Evolutionary conservation across 805 yeast genomes (phyloP).

Genomic region (Candida palmyrensis): DNA sequence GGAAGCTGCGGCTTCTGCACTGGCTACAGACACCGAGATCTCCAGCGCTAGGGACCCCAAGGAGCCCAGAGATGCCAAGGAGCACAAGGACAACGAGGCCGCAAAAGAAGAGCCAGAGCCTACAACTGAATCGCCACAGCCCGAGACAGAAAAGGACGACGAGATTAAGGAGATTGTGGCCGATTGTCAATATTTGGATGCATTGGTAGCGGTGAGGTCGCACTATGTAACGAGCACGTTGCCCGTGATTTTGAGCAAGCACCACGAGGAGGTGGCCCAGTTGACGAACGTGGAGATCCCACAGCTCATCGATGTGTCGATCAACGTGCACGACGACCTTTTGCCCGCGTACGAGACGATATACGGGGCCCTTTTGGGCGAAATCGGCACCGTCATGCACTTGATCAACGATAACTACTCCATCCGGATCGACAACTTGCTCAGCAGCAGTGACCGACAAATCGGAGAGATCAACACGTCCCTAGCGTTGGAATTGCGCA

Average conservation of each 20-base stretch:
- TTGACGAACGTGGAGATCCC: constrained; percentile 5
- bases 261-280: constrained; percentile 11
- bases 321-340: constrained; percentile 25
- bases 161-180: constrained; percentile 6
- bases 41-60: not conserved
- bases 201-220: constrained; percentile 9
- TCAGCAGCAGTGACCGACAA: constrained; percentile 61
- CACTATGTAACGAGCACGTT: constrained; percentile 16
- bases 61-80: not conserved
- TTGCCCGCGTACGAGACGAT: constrained; percentile 30
- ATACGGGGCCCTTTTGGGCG: constrained; percentile 28
- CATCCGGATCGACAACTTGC: constrained; percentile 52
- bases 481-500: constrained; percentile 54
- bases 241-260: constrained; percentile 13
- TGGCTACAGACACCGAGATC: not conserved
- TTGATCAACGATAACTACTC: constrained; percentile 42
- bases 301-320: constrained; percentile 6
- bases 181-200: constrained; percentile 13
- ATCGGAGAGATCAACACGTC: constrained; percentile 74
- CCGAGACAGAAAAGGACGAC: constrained; percentile 6
- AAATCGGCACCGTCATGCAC: constrained; percentile 29
- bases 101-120: not conserved
- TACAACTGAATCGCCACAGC: not conserved
- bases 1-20: not conserved
- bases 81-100: not conserved